These are phyloP conservation scores for Westerdykella ornata DNA, from an alignment of 2,329 filamentous ascomycete species.

Conservation along the genomic window DNA sequence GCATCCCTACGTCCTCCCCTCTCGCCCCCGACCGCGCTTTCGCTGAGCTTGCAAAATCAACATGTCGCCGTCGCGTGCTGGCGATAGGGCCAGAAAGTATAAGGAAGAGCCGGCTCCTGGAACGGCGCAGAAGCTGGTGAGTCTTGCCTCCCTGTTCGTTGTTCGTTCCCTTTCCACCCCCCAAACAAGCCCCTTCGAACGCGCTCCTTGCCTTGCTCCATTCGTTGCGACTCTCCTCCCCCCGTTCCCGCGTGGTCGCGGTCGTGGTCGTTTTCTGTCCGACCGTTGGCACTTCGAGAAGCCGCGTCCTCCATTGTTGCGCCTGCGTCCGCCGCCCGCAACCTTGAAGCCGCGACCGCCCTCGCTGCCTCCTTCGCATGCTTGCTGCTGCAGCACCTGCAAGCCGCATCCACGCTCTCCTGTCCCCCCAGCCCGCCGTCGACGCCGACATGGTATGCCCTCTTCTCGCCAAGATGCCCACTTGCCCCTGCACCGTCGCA, in stretches of 20 bases:
- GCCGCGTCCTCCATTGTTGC: slow-evolving; percentile 14
- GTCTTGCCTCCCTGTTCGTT: slow-evolving; percentile 32
- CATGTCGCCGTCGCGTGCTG: slow-evolving; percentile 38
- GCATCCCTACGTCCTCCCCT: slow-evolving; percentile 17
- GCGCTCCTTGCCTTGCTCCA: slow-evolving; percentile 14
- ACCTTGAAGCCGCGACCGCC: neutral
- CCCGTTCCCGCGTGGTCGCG: slow-evolving; percentile 5
- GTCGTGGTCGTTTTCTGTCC: slow-evolving; percentile 9
- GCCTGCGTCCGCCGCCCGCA: too few species aligned
- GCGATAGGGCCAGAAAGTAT: slow-evolving; percentile 40
- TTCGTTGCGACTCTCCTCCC: slow-evolving; percentile 18
- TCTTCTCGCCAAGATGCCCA: slow-evolving; percentile 33
- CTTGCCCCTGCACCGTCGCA: slow-evolving; percentile 26
- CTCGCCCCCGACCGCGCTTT: too few species aligned
- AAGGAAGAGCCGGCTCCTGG: slow-evolving; percentile 42
- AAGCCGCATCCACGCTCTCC: slow-evolving; percentile 32
- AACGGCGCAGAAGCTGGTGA: slow-evolving; percentile 40
- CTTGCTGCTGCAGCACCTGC: slow-evolving; percentile 36
- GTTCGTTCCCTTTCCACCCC: too few species aligned
- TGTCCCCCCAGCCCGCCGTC: slow-evolving; percentile 26
- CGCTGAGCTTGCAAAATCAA: slow-evolving; percentile 26
- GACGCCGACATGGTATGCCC: slow-evolving; percentile 40
- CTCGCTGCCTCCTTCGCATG: slow-evolving; percentile 25
- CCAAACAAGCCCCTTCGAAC: too few species aligned
- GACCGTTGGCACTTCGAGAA: slow-evolving; percentile 27